Evolutionary conservation across 2,329 filamentous ascomycete genomes (phyloP).

Genomic region (Scopulariopsis brevicaulis): DNA sequence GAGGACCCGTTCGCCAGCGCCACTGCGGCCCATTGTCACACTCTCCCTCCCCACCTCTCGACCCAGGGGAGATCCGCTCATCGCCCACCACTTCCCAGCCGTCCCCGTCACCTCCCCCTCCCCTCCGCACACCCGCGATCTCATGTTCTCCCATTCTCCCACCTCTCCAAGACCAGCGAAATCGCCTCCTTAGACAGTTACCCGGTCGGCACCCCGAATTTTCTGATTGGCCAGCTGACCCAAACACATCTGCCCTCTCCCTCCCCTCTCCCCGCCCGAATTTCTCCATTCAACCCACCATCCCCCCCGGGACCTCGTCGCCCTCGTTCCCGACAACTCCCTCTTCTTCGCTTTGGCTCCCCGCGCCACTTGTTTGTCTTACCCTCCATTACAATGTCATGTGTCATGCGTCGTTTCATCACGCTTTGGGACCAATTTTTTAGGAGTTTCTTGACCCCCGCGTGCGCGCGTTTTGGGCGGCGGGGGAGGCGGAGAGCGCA

Average conservation of each 20-base stretch:
- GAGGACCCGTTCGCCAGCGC: too few relatives aligned
- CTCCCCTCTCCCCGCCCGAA: not conserved
- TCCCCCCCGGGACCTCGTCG: not conserved
- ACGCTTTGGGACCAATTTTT: not conserved
- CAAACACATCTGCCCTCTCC: not conserved
- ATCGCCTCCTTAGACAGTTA: not conserved
- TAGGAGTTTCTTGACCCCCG: not conserved
- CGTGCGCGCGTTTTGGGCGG: not conserved
- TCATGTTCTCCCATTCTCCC: not conserved
- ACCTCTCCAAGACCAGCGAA: not conserved
- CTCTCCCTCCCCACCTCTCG: not conserved
- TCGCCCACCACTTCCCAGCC: not conserved
- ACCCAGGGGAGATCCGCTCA: not conserved
- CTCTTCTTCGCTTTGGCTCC: not conserved
- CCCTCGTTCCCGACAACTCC: slow-evolving; percentile 3
- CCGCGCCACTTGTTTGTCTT: not conserved
- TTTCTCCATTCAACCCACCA: slow-evolving; percentile 4
- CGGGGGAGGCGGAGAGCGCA: not conserved
- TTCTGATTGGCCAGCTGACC: slow-evolving; percentile 3
- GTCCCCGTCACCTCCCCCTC: not conserved
- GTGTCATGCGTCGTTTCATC: slow-evolving; percentile 5
- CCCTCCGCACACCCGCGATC: not conserved
- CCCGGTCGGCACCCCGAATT: not conserved
- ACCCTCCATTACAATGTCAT: slow-evolving; percentile 4
- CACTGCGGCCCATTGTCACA: too few relatives aligned